Base-by-base conservation (phyloP, 768 basidiomycete genomes). In the Rhodotorula toruloides region DNA sequence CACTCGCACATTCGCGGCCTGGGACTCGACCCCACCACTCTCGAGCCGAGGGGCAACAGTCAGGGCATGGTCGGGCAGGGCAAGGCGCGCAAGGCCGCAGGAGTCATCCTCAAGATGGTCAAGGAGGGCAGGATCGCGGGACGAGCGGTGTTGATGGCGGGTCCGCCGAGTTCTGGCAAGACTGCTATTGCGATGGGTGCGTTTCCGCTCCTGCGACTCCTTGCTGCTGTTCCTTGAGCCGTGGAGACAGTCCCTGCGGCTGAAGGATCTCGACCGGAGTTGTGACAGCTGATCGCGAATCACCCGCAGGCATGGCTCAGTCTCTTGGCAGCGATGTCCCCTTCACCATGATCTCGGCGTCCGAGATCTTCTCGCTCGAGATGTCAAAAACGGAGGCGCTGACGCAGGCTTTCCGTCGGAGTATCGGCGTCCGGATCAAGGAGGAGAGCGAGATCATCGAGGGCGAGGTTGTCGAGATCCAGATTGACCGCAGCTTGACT, bases 381-480 rank as follows among this genome's bases (percentile, higher is more conserved):
- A 96, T 98, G 90, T 92, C 89, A 36, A 98, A 97, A 80, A 99
- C 96, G 4, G 96, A 99, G 77, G 92, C 92, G 29, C 83, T 99
- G 66, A 98, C 93, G 1, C 94, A 98, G 77, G 91, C 93, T 0
- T 90, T 99, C 79, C 83, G 94, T 73, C 82, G 94, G 73, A 91
- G 91, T 75, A 99, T 99, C 75, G 96, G 94, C 25, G 92, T 99
- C 2, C 83, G 94, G 52, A 97, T 99, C 76, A 94, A 90, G 77
- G 96, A 98, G 76, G 94, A 98, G 80, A 89, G 89, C 4, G 96
- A 99, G 75, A 83, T 99, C 55, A 92, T 98, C 69, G 92, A 96
- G 76, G 96, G 96, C 58, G 94, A 99, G 77, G 91, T 99, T 13
- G 91, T 98, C 11, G 94, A 99, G 79, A 93, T 98, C 72, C 93